These are phyloP conservation scores for Mortierella sp. DNA, from an alignment of 371 early-diverging fungal genomes.

Conservation along the genomic window DNA sequence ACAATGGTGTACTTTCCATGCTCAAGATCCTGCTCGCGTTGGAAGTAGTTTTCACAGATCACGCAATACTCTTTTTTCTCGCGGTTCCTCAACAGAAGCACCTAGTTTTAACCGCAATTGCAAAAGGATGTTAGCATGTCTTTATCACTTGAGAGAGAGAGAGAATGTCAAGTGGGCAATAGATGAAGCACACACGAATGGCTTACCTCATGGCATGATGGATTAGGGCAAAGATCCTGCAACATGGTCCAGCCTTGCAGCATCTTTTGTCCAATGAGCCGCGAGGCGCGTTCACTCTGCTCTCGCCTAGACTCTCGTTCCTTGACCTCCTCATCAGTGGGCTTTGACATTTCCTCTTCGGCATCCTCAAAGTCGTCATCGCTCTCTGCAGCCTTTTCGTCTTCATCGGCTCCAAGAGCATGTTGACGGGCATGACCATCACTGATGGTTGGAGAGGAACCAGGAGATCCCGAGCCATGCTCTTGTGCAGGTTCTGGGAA, in stretches of 20 bases:
- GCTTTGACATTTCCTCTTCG: slow-evolving; percentile 37
- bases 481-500: neutral
- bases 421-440: slow-evolving; percentile 11
- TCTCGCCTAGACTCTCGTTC: slow-evolving; percentile 53
- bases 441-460: neutral
- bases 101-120: slow-evolving; percentile 44
- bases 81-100: slow-evolving; percentile 70
- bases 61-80: slow-evolving; percentile 74
- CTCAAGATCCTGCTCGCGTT: slow-evolving; percentile 49
- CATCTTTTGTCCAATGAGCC: slow-evolving; percentile 74
- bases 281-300: slow-evolving; percentile 71
- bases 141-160: too few species aligned
- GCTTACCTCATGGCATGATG: slow-evolving; percentile 68
- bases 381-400: slow-evolving; percentile 33
- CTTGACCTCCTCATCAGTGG: slow-evolving; percentile 47
- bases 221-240: slow-evolving; percentile 72
- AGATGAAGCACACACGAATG: too few species aligned
- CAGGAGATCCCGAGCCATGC: neutral
- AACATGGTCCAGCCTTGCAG: slow-evolving; percentile 77
- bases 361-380: slow-evolving; percentile 52
- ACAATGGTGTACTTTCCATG: slow-evolving; percentile 40
- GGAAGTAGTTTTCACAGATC: slow-evolving; percentile 64
- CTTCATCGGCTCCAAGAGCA: slow-evolving; percentile 8
- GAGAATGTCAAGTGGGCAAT: too few species aligned
- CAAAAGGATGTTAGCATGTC: neutral